Base-by-base conservation (phyloP, 2,329 filamentous ascomycete genomes). In the Emergomyces pasteurianus region DNA sequence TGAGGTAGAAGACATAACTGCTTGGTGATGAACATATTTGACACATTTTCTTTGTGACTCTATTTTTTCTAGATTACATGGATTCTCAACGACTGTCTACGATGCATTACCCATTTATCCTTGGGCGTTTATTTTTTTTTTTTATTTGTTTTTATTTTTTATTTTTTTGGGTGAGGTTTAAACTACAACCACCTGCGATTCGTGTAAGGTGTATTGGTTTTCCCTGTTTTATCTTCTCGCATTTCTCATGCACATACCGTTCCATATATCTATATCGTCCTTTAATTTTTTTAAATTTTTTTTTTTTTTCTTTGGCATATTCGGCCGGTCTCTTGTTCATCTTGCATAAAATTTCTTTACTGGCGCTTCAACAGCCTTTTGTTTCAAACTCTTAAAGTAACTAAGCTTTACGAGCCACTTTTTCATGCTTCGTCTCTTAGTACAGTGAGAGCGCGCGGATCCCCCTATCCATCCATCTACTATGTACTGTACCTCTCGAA, bases 1-100 rank as follows among this genome's bases (percentile, higher is more conserved):
- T 0, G 94, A 97, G 75, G 90, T 96, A 23, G 92, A 92, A 63
- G 94, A 97, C 71, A 96, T 96, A 67, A 96, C 91, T 40, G 91
- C 90, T 26, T 96, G 92, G 92, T 96, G 83, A 75, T 62, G 38
- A n/a, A 43, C 16, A 53, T 10, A 36, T 21, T 36, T n/a, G n/a
- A 2, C 50, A n/a, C 10, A n/a, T 21, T 36, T n/a, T 53, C 8
- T 36, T 14, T 36, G 18, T 34, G n/a, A 49, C 16, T 49, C 23
- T 49, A 49, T 8, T 4, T 52, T n/a, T 21, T 36, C 28, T 53
- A 34, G 50, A 53, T 36, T 31, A 36, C 31, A 53, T 36, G 36
- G 16, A 53, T 53, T 53, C 36, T 53, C 50, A 34, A 36, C 18
- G 50, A 53, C 18, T 1, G 8, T 53, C 23, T 49, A 28, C 18